Evolutionary conservation across 140 eudicot genomes (phyloP), one percentile per base, ranked within the genome.

Genomic region (Cichorium intybus): DNA sequence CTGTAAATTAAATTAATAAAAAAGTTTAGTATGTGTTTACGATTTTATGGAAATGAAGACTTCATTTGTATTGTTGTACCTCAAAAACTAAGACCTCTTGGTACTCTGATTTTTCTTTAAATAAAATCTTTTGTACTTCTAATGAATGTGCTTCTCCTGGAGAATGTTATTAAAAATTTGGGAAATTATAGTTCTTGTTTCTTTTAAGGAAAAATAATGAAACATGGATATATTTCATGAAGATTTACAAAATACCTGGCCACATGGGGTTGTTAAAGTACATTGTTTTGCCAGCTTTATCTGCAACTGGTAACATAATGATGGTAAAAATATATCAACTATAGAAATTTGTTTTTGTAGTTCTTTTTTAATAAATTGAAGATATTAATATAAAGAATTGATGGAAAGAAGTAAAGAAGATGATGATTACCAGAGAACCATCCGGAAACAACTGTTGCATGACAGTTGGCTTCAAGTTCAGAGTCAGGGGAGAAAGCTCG

Each of bases 91-190:
- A 66, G 73, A 92, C 85, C 68, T 92, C 98, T 72, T 92, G 98
- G 60, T 68, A 92, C 70, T 79, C 60, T 70, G 98, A 92, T 71
- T 75, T 85, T 51, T 79, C 95, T 82, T 80, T 66, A 72, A 82
- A 92, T 62, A 92, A 75, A 43, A 92, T 55, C 24, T 79, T 70
- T 69, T 88, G 75, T 51, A 88, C 95, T 83, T 88, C 81, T 55
- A 92, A 16, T n/a, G 98, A 92, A 75, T 92, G 96, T 31, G 89
- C 96, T 78, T 92, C 98, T 64, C 96, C 98, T 92, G 74, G 52
- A 73, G 18, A 34, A 15, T 24, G 33, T 23, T 56, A 47, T 47
- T 43, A 17, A 34, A 48, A 34, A 48, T 58, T 54, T 10, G 24
- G 27, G n/a, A 62, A 7, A 35, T 35, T 24, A 4, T 34, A 33